These are phyloP conservation scores for Deinandra increscens DNA, from an alignment of 129 eudicot species.

Conservation along the genomic window DNA sequence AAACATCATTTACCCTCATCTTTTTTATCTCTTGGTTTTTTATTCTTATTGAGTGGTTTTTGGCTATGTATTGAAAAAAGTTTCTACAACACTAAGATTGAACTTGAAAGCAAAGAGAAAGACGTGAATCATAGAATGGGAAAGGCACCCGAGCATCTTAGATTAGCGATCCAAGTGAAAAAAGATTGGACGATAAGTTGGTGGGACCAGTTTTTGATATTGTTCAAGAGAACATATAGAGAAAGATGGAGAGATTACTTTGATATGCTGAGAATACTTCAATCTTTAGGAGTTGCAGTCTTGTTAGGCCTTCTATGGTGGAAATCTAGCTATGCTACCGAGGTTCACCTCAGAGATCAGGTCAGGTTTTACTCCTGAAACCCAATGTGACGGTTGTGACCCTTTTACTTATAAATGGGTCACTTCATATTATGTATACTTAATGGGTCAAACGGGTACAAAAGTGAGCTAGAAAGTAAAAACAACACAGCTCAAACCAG, in stretches of 20 bases:
- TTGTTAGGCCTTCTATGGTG: slow-evolving; percentile 93
- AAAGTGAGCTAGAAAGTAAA: not conserved
- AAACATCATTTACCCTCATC: not conserved
- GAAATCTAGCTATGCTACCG: slow-evolving; percentile 64
- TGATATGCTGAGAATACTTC: slow-evolving; percentile 61
- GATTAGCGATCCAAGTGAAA: slow-evolving; percentile 65
- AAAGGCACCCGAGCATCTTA: slow-evolving; percentile 55
- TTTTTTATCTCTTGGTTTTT: not conserved
- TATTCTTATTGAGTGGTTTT: not conserved
- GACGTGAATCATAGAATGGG: slow-evolving; percentile 49
- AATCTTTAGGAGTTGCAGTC: slow-evolving; percentile 70
- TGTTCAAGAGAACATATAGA: slow-evolving; percentile 69
- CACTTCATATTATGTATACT: not conserved
- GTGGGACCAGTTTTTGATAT: slow-evolving; percentile 71
- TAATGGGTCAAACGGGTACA: not conserved
- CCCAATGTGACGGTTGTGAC: not conserved
- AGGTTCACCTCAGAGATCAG: slow-evolving; percentile 94
- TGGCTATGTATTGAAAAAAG: slow-evolving; percentile 34
- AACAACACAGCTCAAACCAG: not conserved
- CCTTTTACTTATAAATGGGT: not conserved
- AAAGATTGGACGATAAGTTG: slow-evolving; percentile 85
- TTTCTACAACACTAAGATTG: slow-evolving; percentile 56
- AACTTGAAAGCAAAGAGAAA: slow-evolving; percentile 65
- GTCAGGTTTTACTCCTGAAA: slow-evolving; percentile 27
- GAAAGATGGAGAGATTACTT: slow-evolving; percentile 87